Evolutionary conservation across 306 rosid genomes (phyloP), one percentile per base, ranked within the genome.

Genomic region (Coriaria nepalensis): DNA sequence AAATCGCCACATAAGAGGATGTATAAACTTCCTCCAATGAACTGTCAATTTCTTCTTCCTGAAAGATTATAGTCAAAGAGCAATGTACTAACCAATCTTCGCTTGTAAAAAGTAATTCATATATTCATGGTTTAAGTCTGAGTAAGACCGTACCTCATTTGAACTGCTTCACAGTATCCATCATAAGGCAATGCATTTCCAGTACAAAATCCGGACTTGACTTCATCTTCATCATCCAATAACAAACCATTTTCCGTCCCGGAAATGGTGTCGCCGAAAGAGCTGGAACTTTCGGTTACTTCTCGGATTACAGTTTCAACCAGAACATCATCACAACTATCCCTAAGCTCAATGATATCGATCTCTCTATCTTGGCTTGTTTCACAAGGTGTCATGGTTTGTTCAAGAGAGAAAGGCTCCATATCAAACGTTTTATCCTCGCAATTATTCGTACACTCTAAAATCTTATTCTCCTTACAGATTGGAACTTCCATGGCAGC

Each of bases 11-110:
- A 36, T 67, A 20, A 77, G 44, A 35, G 94, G 95, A 49, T 50
- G 58, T 57, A 75, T 69, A 66, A 77, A 90, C 64, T 35, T 75
- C 66, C 68, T 79, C 95, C 94, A 90, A 45, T 79, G 83, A 59
- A 5, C 48, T 46, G 87, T 81, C 66, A 71, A 52, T 66, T 59
- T 81, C 66, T 69, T 81, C 68, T 66, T 71, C 68, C 92, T 90
- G 63, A 49, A 66, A 9, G 45, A 50, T 58, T 13, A 41, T 0
- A 13, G 4, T 3, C 10, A 41, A 6, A 9, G 5, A 41, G 10
- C 45, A 41, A 13, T 2, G 13, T 9, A 41, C 6, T 41, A 10
- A 6, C 45, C 13, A 41, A 41, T n/a, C 10, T 41, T 9, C 4
- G 42, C 12, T 36, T 40, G 62, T 12, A 15, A 43, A 45, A 39